Conservation (phyloP, 495 filamentous ascomycete genomes). For the Immersiella caudata region DNA sequence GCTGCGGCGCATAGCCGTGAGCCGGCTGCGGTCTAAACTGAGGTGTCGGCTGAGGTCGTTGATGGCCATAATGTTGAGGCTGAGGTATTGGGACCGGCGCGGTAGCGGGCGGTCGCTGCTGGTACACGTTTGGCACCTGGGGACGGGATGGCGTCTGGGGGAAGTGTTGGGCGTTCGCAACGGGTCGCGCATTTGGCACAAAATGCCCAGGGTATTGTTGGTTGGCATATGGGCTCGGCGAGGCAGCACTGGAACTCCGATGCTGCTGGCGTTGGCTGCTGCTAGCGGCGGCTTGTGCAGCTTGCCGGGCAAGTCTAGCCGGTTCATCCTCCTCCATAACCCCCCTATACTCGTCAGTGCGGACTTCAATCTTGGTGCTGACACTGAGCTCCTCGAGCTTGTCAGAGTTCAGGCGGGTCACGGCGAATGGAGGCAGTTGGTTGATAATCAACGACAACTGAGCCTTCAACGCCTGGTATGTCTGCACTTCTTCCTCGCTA, state of each 20-base stretch:
- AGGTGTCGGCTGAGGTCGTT: slow-evolving; percentile 31
- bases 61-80: slow-evolving; percentile 35
- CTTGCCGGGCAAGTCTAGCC: slow-evolving; percentile 39
- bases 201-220: slow-evolving; percentile 44
- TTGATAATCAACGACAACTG: slow-evolving; percentile 73
- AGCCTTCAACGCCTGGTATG: slow-evolving; percentile 75
- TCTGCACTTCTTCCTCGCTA: slow-evolving; percentile 65
- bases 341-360: slow-evolving; percentile 71
- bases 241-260: slow-evolving; percentile 44
- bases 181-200: slow-evolving; percentile 41
- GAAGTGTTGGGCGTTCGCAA: slow-evolving; percentile 46
- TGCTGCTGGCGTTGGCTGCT: slow-evolving; percentile 43
- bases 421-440: slow-evolving; percentile 78
- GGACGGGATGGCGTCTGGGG: slow-evolving; percentile 47
- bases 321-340: slow-evolving; percentile 85
- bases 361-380: slow-evolving; percentile 76
- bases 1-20: slow-evolving; percentile 38
- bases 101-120: slow-evolving; percentile 31
- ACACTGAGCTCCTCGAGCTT: slow-evolving; percentile 79
- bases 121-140: slow-evolving; percentile 39
- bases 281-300: slow-evolving; percentile 39
- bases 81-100: slow-evolving; percentile 38
- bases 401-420: slow-evolving; percentile 83
- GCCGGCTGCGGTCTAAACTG: slow-evolving; percentile 41
- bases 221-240: slow-evolving; percentile 33